Evolutionary conservation across 148 eudicot genomes (phyloP), one percentile per base, ranked within the genome.

Genomic region (Hydrangea macrophylla): DNA sequence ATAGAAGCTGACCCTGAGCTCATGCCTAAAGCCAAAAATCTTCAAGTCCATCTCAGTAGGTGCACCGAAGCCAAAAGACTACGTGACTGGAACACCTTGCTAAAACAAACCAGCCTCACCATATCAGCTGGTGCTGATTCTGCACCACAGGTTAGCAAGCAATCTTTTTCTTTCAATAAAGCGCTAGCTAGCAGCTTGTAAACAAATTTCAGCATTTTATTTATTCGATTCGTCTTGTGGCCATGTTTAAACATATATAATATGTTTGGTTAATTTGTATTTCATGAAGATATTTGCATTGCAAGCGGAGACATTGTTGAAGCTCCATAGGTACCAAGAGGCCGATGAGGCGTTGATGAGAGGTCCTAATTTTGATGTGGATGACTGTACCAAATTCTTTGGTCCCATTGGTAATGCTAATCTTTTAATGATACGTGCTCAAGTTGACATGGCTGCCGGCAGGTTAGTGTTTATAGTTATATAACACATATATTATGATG

Each of bases 291-390:
- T 94, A 64, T 82, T 68, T 68, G 83, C 90, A 17, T 57, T 91
- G 78, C 92, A 85, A 89, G 93, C 96, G 0, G 99, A 94, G 84
- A 91, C 97, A 18, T 80, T 85, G 45, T 53, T 94, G 81, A 91
- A 80, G 79, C 85, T 94, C 55, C 81, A 76, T 33, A 79, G 83
- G 80, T 85, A 81, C 37, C 85, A 94, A 75, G 97, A 91, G 7
- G 99, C 99, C 1, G 87, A 87, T 9, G 76, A 82, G 72, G 73
- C 89, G 20, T 48, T 85, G 79, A 61, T 50, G 12, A 85, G 84
- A 1, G 83, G 90, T 60, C 97, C 97, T 17, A 70, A 71, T 42
- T 91, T 85, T 45, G 89, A 85, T 12, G 70, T 70, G 0, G 90
- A 84, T 25, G 91, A 85, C 18, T 87, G 87, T 57, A 89, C 82